Evolutionary conservation across 805 yeast species (phyloP).

Genomic region (Monosporozyma aquatica): DNA sequence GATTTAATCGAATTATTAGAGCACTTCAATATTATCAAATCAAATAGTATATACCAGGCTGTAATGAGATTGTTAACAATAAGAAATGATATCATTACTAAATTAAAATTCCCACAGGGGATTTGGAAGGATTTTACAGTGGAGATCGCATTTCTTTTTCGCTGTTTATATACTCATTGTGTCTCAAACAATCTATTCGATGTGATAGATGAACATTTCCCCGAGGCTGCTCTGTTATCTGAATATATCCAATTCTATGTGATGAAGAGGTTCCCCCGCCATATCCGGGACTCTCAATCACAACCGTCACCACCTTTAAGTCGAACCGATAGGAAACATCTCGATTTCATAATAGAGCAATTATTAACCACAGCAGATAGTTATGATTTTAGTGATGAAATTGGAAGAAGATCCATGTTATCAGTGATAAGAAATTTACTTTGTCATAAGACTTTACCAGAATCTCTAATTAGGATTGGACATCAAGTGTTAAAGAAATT

Average conservation of each 20-base stretch:
- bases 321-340: slow-evolving; percentile 43
- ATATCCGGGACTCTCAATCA: too few relatives aligned
- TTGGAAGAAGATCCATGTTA: slow-evolving; percentile 74
- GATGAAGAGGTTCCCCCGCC: slow-evolving; percentile 32
- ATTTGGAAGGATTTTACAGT: slow-evolving; percentile 64
- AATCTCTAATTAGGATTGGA: slow-evolving; percentile 43
- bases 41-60: slow-evolving; percentile 58
- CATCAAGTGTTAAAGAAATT: slow-evolving; percentile 59
- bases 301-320: too few relatives aligned
- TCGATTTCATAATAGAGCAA: slow-evolving; percentile 70
- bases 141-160: slow-evolving; percentile 64
- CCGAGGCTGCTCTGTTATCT: slow-evolving; percentile 70
- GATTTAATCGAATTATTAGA: slow-evolving; percentile 67
- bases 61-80: slow-evolving; percentile 52
- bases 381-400: slow-evolving; percentile 83
- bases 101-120: slow-evolving; percentile 51
- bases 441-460: slow-evolving; percentile 48
- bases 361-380: slow-evolving; percentile 54
- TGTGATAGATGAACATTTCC: slow-evolving; percentile 58
- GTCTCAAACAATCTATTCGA: slow-evolving; percentile 42
- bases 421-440: slow-evolving; percentile 50
- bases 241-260: slow-evolving; percentile 49
- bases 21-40: slow-evolving; percentile 58
- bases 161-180: slow-evolving; percentile 61
- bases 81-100: slow-evolving; percentile 53